Conservation (phyloP, 1,139 yeast species). For the Saccharomyces hybrid region DNA sequence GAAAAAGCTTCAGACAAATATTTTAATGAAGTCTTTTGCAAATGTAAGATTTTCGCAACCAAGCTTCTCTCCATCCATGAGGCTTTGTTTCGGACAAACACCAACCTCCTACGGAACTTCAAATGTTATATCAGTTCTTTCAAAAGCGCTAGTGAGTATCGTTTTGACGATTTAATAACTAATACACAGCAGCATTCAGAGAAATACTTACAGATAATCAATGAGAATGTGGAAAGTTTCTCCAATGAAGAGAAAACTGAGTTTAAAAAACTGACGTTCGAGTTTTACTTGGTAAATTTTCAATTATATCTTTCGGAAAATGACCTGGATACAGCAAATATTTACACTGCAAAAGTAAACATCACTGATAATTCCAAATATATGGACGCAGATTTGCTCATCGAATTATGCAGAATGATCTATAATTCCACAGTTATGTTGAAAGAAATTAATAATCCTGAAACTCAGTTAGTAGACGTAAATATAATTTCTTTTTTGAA, state of each 20-base stretch:
- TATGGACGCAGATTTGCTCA: constrained; percentile 11
- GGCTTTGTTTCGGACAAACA: constrained; percentile 7
- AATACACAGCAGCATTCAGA: constrained; percentile 12
- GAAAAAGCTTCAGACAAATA: neutral
- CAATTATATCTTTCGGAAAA: constrained; percentile 13
- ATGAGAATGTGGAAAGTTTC: constrained; percentile 5
- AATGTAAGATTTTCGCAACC: constrained; percentile 18
- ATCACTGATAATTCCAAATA: constrained; percentile 5
- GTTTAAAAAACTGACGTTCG: constrained; percentile 13
- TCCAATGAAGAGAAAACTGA: constrained; percentile 2
- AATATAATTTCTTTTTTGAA: constrained; percentile 9
- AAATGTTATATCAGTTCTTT: constrained; percentile 17
- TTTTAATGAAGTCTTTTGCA: constrained; percentile 6
- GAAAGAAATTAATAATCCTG: neutral
- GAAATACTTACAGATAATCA: constrained; percentile 5
- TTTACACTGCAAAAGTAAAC: constrained; percentile 15
- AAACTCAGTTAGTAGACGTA: neutral
- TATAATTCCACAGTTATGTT: constrained; percentile 14
- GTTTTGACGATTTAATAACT: constrained; percentile 3
- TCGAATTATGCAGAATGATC: constrained; percentile 21
- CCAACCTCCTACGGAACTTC: constrained; percentile 12
- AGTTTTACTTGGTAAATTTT: constrained; percentile 16
- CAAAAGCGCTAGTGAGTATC: constrained; percentile 10
- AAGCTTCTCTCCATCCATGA: constrained; percentile 20
- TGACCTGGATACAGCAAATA: constrained; percentile 19